Evolutionary conservation across 108 stramenopile species (phyloP), one percentile per base, ranked within the genome.

Genomic region (Cyclotella distinguenda): DNA sequence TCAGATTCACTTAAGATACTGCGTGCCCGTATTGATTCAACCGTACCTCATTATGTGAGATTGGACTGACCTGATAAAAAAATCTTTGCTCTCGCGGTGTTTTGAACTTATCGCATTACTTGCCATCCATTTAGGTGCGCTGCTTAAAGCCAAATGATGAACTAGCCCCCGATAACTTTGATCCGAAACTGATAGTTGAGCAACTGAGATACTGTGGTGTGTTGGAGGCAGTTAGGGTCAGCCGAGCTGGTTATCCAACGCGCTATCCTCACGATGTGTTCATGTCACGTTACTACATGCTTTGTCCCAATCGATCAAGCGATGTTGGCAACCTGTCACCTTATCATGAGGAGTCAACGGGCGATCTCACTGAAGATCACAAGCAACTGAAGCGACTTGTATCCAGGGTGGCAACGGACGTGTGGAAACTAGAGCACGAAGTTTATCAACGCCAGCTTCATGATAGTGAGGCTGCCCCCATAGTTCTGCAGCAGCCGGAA

Each of bases 21-120:
- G 40, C 91, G 97, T 51, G 64, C 70, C 33, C 89, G 91, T 6
- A 91, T 99, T 60, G 95, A 96, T 63, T 47, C 75, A 13, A 99
- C 98, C 2, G 84, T 86, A 23, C 99, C 99, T 9, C 99, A 99
- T 80, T 99, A 97, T 64, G 90, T 99, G 58, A 59, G 58, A 36
- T 42, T 28, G 13, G 30, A 33, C 27, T 34, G 10, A 13, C 13
- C 40, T 42, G 40, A 2, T 5, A 42, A 2, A 5, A 42, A 2
- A 42, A 32, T 52, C 13, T 30, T 13, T 6, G 4, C 3, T 48
- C 25, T 22, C 3, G 18, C 25, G 21, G 21, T 1, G 1, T 48
- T 48, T 9, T 22, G 2, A 48, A 21, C 4, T 19, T 19, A 9
- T 45, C n/a, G 5, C 44, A 45, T 45, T 5, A 8, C 4, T 15